phyloP scores from a whole-genome alignment of 768 basidiomycete genomes.

The Mycena rebaudengoi region DNA sequence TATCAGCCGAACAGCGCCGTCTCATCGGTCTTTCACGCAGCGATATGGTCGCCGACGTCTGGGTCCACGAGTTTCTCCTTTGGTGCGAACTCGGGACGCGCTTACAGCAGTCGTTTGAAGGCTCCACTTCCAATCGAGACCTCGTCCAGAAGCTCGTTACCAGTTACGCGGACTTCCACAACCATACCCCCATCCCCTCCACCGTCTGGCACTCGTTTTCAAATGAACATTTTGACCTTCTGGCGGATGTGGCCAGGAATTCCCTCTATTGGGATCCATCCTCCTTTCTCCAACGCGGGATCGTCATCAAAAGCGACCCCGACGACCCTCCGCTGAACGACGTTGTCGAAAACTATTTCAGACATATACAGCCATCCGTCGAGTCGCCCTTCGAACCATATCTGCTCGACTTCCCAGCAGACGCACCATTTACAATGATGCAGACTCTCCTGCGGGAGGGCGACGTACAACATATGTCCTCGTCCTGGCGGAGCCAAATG shows the following conservation, averaged over 20 bases:
- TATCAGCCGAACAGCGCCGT: not conserved
- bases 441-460: not conserved
- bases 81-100: not conserved
- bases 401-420: not conserved
- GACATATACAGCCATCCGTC: not conserved
- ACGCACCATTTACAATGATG: not conserved
- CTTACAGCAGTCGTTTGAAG: too few relatives aligned
- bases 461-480: not conserved
- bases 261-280: not conserved
- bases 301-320: not conserved
- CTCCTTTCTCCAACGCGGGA: not conserved
- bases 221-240: not conserved
- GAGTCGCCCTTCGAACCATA: not conserved
- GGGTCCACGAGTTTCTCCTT: not conserved
- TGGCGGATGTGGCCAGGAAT: not conserved
- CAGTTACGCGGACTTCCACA: not conserved
- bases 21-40: not conserved
- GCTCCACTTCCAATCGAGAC: not conserved
- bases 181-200: not conserved
- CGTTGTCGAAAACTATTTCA: not conserved
- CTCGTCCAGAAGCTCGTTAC: not conserved
- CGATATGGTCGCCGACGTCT: not conserved
- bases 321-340: not conserved
- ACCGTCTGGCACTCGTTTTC: not conserved
- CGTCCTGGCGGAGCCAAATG: not conserved